These are phyloP conservation scores for Colletotrichum tanaceti DNA, from an alignment of 2,329 filamentous ascomycete species.

Conservation along the genomic window DNA sequence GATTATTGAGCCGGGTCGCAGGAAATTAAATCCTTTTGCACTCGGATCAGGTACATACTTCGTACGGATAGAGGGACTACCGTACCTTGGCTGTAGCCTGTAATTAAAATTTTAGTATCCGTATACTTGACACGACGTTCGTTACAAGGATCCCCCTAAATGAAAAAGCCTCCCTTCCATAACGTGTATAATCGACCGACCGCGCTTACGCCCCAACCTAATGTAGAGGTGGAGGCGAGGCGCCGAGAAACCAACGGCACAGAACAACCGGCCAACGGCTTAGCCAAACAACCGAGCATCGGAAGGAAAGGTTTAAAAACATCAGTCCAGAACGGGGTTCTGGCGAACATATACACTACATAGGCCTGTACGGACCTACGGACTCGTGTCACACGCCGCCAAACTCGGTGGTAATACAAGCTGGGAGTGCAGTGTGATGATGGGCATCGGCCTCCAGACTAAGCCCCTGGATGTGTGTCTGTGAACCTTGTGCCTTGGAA, in stretches of 20 bases:
- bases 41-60: too few species aligned
- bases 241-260: constrained; percentile 16
- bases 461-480: background rate
- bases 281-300: background rate
- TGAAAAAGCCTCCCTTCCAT: too few species aligned
- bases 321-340: background rate
- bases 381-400: background rate
- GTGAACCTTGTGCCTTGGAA: too few species aligned
- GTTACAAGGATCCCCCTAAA: too few species aligned
- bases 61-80: too few species aligned
- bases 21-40: too few species aligned
- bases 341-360: background rate
- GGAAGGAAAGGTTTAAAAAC: background rate
- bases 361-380: background rate
- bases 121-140: too few species aligned
- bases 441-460: background rate
- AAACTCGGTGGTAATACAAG: background rate
- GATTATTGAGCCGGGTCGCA: background rate
- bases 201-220: background rate
- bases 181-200: background rate
- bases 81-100: too few species aligned
- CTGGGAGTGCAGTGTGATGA: background rate
- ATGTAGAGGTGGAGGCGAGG: background rate
- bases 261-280: constrained; percentile 2
- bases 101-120: too few species aligned